Base-by-base conservation (phyloP, 2,329 filamentous ascomycete species). In the Zymoseptoria crescenta region DNA sequence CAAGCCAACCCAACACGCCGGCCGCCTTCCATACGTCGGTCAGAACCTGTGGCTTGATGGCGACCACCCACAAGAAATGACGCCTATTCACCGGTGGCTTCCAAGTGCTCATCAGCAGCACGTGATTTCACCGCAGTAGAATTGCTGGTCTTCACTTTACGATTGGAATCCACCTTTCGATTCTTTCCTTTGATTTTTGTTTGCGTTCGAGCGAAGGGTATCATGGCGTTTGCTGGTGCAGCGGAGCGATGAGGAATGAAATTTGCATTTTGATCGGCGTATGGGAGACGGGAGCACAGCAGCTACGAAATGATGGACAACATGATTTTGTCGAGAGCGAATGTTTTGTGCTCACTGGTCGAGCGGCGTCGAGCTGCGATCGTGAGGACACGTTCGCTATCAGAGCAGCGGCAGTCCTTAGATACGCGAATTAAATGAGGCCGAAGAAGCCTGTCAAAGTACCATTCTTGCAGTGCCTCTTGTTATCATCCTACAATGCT, bases 1-100 rank as follows among this genome's bases (percentile, higher is more conserved):
- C 8, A 73, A 77, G 59, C 76, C 77, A 3, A 73, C 71, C 58
- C 77, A 77, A 24, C 74, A 77, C 51, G 72, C 70, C 41, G 78
- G 78, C 13, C 74, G 73, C 27, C 67, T 80, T 27, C 78, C 78
- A 10, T 73, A 74, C 59, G 64, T 73, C 10, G 64, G 67, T 8
- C 71, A 73, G 59, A 72, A 72, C 52, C 64, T 72, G 24, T 74
- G 70, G 70, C 65, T 72, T 13, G 67, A 73, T 56, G 68, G 66
- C 24, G 65, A 64, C 45, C 65, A 68, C 16, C 67, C 67, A 28
- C 66, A 70, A 54, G 62, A 68, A 27, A 68, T 68, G 64, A 70
- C 69, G n/a, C 67, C 70, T 1, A 62, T 69, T 19, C 64, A 67
- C 55, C 68, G 69, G 20, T 71, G 69, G 69, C 67, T 69, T 53